phyloP scores from a whole-genome alignment of 768 basidiomycete genomes.

The Termitomyces sp. region DNA sequence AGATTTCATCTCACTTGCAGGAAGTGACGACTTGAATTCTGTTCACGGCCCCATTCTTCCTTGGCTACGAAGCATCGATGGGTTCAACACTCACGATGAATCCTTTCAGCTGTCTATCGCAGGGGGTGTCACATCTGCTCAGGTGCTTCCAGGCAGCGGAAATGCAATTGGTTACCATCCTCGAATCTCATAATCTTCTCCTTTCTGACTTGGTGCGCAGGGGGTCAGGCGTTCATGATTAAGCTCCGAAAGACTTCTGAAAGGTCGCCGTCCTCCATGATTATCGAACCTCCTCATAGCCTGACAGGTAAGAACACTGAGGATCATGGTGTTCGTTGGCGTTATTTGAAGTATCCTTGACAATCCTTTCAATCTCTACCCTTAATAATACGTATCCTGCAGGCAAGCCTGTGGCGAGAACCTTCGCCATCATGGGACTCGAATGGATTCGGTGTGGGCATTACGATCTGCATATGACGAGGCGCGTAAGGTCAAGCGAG shows the following conservation, averaged over 20 bases:
- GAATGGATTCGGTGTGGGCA: constrained; percentile 79
- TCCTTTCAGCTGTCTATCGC: constrained; percentile 69
- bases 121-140: constrained; percentile 84
- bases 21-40: constrained; percentile 59
- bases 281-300: constrained; percentile 75
- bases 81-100: constrained; percentile 81
- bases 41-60: constrained; percentile 63
- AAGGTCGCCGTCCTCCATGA: constrained; percentile 72
- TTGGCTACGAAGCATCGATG: constrained; percentile 80
- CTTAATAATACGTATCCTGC: constrained; percentile 6
- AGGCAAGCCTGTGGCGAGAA: constrained; percentile 64
- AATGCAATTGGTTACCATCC: constrained; percentile 60
- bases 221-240: constrained; percentile 84
- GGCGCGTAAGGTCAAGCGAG: constrained; percentile 59
- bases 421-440: constrained; percentile 39
- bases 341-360: constrained; percentile 68
- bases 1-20: constrained; percentile 13
- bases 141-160: constrained; percentile 71
- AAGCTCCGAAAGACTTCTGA: constrained; percentile 78
- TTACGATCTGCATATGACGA: constrained; percentile 76
- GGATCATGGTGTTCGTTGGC: constrained; percentile 52
- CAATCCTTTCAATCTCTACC: background rate
- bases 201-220: constrained; percentile 28
- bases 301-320: constrained; percentile 42
- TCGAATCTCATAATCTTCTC: background rate